A percentile compares a stretch with the other conserved stretches of the same genome.
These are phyloP conservation scores for Solanum chilense DNA, from an alignment of 257 asterid genomes.

Conservation along the genomic window DNA sequence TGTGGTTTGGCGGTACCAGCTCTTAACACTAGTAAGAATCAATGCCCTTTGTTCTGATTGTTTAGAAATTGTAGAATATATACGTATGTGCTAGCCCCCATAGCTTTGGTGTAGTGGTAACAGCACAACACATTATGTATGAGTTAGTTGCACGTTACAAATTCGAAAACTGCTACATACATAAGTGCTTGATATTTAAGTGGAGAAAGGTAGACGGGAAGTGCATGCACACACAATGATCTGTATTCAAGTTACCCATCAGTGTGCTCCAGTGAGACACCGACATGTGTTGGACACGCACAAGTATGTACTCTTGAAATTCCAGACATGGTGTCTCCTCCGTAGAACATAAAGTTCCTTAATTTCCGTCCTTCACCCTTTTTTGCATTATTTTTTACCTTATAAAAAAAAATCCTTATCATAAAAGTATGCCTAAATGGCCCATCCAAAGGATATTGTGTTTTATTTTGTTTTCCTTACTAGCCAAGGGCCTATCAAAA, in stretches of 20 bases:
- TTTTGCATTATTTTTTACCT: background rate
- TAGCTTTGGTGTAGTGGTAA: background rate
- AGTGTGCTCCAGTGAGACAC: background rate
- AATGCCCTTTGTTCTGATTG: background rate
- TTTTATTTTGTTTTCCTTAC: background rate
- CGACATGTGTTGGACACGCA: background rate
- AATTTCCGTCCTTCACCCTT: background rate
- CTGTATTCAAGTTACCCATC: background rate
- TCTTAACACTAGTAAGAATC: conserved; percentile 65
- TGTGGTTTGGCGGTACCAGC: conserved; percentile 85
- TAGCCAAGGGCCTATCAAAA: background rate
- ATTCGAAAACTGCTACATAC: background rate
- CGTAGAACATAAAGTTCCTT: background rate
- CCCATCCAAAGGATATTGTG: background rate
- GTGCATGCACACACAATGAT: background rate
- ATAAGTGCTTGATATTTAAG: background rate
- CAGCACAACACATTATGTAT: background rate
- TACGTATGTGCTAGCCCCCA: background rate
- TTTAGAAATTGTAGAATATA: background rate
- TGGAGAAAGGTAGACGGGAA: background rate
- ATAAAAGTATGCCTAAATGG: background rate
- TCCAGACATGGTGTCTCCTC: background rate
- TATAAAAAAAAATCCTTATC: no score
- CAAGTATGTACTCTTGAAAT: background rate
- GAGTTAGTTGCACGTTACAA: background rate